Conservation (phyloP, 1,139 yeast genomes). For the Kurtzmaniella quercitrusa region DNA sequence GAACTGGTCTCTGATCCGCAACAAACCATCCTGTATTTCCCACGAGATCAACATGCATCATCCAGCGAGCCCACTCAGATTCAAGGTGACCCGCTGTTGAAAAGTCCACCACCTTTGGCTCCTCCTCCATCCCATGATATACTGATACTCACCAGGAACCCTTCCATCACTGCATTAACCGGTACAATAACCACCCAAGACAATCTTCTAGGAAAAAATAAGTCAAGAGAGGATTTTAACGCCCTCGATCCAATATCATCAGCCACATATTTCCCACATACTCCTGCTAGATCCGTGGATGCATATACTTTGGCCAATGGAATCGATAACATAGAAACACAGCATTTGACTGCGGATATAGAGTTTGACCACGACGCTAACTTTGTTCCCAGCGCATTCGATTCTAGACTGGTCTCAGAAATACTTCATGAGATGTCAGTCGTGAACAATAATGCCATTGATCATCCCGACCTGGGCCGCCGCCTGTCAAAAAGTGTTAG, state of each 20-base stretch:
- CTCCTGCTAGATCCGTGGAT: conserved; percentile 16
- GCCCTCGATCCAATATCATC: conserved; percentile 26
- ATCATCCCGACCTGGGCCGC: not conserved
- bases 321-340: conserved; percentile 14
- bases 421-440: not conserved
- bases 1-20: not conserved
- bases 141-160: not conserved
- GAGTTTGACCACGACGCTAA: conserved; percentile 28
- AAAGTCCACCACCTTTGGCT: not conserved
- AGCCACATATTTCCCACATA: conserved; percentile 33
- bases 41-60: not conserved
- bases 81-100: not conserved
- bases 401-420: not conserved
- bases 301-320: conserved; percentile 1
- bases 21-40: not conserved
- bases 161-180: not conserved
- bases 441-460: not conserved
- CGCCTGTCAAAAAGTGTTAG: not conserved
- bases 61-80: not conserved
- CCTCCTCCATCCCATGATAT: not conserved
- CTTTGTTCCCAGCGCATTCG: not conserved
- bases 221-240: conserved; percentile 1
- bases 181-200: not conserved
- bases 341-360: conserved; percentile 35
- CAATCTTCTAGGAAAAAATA: not conserved